Base-by-base conservation (phyloP, 2,329 filamentous ascomycete species). In the Orbilia brochopaga region DNA sequence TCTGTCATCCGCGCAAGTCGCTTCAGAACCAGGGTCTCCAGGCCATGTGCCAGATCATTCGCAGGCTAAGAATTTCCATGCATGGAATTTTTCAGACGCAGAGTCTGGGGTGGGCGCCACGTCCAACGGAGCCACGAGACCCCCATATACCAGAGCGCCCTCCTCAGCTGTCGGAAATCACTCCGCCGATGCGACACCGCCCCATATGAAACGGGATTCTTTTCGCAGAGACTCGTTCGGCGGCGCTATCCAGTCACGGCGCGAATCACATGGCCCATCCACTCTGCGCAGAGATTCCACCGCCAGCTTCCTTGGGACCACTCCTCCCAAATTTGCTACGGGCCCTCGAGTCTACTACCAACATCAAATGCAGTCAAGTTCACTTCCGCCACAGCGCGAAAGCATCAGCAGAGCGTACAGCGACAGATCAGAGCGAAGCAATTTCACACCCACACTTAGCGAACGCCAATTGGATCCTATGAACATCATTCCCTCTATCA, bases 281-380 rank as follows among this genome's bases (percentile, higher is more conserved):
- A 61, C 35, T 17, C 46, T 72, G 19, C 54, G 60, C 2, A 64
- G 67, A 52, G 67, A 72, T 32, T 72, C 67, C 4, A 65, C 67
- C 11, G 60, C 67, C 27, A 72, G 67, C n/a, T 72, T 72, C 17
- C 32, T 72, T 1, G 56, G 67, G 19, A 32, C 42, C 7, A 51
- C 23, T 10, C 52, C 67, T 52, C 67, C 60, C 6, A 72, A 72
- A 24, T 72, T 72, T 53, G 67, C 67, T 3, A 72, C 67, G 2
- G 67, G 67, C 2, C 67, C 67, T n/a, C 67, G 67, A 30, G 67
- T 72, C n/a, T 72, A 72, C 21, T 61, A 72, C 15, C 67, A 72
- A 24, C 51, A 60, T 40, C 61, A 65, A 35, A 48, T 56, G 44
- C 52, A 54, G 11, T 27, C 60, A 30, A 64, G 37, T 10, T 24